Conservation (phyloP, 495 filamentous ascomycete genomes). For the Lasiosphaeria hispida region DNA sequence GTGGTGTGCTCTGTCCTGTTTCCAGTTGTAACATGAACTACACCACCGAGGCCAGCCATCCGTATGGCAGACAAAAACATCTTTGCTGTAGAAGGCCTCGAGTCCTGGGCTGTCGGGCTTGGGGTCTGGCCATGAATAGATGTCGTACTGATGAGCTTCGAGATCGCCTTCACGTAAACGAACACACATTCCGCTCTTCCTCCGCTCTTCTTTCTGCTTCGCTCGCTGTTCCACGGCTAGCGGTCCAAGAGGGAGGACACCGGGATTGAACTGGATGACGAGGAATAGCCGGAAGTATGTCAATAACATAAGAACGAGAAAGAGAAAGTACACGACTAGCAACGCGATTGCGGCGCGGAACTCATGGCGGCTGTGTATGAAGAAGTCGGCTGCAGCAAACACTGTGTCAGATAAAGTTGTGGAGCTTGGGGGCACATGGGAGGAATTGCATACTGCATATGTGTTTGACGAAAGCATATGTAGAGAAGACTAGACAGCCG, state of each 20-base stretch:
- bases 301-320: constrained; percentile 61
- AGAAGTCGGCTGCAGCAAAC: constrained; percentile 55
- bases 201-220: constrained; percentile 15
- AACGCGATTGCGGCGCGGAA: constrained; percentile 62
- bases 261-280: constrained; percentile 64
- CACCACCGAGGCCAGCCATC: constrained; percentile 83
- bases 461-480: constrained; percentile 40
- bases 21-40: constrained; percentile 73
- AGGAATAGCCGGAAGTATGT: constrained; percentile 68
- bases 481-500: constrained; percentile 37
- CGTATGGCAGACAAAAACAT: constrained; percentile 76
- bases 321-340: constrained; percentile 65
- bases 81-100: constrained; percentile 68
- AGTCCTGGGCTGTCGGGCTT: constrained; percentile 48
- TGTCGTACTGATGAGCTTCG: constrained; percentile 39
- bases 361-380: constrained; percentile 52
- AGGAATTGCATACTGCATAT: constrained; percentile 37
- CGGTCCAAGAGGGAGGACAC: constrained; percentile 63
- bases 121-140: constrained; percentile 28
- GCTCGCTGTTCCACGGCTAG: constrained; percentile 25
- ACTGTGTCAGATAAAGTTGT: not conserved
- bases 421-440: not conserved
- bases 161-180: constrained; percentile 29
- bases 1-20: constrained; percentile 81
- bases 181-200: constrained; percentile 7